Base-by-base conservation (phyloP, 805 yeast species). In the Saccharomycopsis guyanensis region DNA sequence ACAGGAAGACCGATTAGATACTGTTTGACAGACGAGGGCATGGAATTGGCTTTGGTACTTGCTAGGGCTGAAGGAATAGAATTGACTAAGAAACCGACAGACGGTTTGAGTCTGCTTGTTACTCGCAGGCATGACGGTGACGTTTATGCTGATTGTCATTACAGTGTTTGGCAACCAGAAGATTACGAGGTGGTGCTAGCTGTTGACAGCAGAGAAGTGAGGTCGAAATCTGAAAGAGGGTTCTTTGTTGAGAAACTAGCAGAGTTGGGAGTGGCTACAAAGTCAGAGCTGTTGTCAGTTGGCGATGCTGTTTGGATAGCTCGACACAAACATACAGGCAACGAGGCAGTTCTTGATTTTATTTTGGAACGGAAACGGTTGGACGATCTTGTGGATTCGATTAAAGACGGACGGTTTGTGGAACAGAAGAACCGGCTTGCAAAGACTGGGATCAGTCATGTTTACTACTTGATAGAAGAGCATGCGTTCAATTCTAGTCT, bases 231-330 rank as follows among this genome's bases (percentile, higher is more conserved):
- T 25, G 87, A 89, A 37, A 69, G 96, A 12, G 82, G 77, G 46
- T 87, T 75, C 59, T 88, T 93, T 57, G 63, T 69, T 1, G 70
- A 67, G 2, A 74, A 80, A 35, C 65, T 91, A 15, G 58, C 57
- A 0, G 61, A 67, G 16, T 58, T 67, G 7, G 80, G 79, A 0
- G 66, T 83, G 1, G 60, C 64, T 3, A 67, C 75, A 42, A 80
- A 75, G 18, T 74, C 72, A 1, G 61, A 75, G 40, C 67, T 85
- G 1, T 66, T 93, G 24, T 66, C 93, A 0, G 76, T 89, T 2
- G 97, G 98, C 4, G 99, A 93, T 65, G 82, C 82, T 1, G 52
- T 83, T 7, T 93, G 97, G 98, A 70, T 88, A 2, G 98, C 96
- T 0, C 72, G 73, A 46, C 74, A 87, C 56, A 73, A 66, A 43